Percentiles rank a stretch among this genome's conserved stretches.
Conservation (phyloP, 1,284 basidiomycete genomes). For the Cutaneotrichosporon dermatis region DNA sequence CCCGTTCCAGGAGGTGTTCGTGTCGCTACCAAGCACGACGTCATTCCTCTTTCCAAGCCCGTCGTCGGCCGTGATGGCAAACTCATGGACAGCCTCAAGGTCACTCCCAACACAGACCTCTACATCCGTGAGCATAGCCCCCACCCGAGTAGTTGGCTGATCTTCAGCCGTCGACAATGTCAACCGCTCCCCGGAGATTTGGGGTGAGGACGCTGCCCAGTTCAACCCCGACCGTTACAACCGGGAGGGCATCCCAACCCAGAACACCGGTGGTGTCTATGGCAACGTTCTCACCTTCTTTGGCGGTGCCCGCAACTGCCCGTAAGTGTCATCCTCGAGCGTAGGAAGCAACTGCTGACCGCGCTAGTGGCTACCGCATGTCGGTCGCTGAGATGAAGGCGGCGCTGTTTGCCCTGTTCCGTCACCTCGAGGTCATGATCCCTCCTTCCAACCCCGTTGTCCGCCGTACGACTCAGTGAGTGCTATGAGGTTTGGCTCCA, state of each 20-base stretch:
- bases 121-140: conserved; percentile 38
- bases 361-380: conserved; percentile 58
- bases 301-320: conserved; percentile 63
- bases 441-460: conserved; percentile 38
- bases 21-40: conserved; percentile 55
- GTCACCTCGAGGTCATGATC: conserved; percentile 57
- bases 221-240: conserved; percentile 52
- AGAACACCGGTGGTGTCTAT: conserved; percentile 59
- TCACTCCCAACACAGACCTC: conserved; percentile 38
- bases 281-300: conserved; percentile 64
- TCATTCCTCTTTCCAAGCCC: conserved; percentile 57
- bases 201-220: conserved; percentile 64
- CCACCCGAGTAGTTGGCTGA: conserved; percentile 18
- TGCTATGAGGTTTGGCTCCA: not conserved
- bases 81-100: conserved; percentile 15
- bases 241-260: conserved; percentile 29
- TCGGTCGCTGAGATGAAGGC: conserved; percentile 64
- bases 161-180: conserved; percentile 38
- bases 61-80: conserved; percentile 46
- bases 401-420: conserved; percentile 57
- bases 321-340: conserved; percentile 34
- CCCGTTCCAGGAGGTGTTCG: conserved; percentile 66
- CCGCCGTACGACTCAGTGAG: conserved; percentile 24
- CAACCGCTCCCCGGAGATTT: conserved; percentile 59
- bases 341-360: not conserved